A percentile compares a stretch with the other conserved stretches of the same genome.
These are phyloP conservation scores for Cantharellus cinnabarinus DNA, from an alignment of 768 basidiomycete genomes.

Conservation along the genomic window DNA sequence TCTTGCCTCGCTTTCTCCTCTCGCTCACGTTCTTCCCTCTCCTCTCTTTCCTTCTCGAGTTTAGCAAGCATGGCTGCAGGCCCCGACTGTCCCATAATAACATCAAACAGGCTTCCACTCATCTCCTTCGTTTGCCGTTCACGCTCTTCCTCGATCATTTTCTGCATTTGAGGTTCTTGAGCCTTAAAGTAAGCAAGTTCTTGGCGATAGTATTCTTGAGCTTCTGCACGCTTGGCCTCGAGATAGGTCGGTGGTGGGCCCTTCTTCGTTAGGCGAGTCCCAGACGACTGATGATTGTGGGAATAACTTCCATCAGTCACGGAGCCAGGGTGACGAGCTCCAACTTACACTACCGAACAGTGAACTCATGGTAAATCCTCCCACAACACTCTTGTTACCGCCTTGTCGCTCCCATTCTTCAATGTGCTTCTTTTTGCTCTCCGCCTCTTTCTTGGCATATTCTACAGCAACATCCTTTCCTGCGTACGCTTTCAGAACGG, in stretches of 20 bases:
- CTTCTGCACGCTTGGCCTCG: slow-evolving; percentile 11
- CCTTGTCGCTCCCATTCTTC: slow-evolving; percentile 54
- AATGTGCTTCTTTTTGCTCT: slow-evolving; percentile 52
- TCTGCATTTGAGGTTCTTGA: slow-evolving; percentile 16
- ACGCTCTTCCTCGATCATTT: slow-evolving; percentile 17
- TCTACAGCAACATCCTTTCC: slow-evolving; percentile 80
- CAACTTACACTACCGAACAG: slow-evolving; percentile 21
- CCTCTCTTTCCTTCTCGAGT: background rate
- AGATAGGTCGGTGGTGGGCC: slow-evolving; percentile 8
- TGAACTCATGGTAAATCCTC: slow-evolving; percentile 26
- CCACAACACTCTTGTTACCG: slow-evolving; percentile 15
- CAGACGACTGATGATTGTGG: background rate
- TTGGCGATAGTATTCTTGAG: slow-evolving; percentile 16
- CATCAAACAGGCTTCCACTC: slow-evolving; percentile 9
- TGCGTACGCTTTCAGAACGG: slow-evolving; percentile 62
- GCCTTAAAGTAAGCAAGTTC: slow-evolving; percentile 19
- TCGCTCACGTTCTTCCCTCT: background rate
- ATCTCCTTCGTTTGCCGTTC: slow-evolving; percentile 14
- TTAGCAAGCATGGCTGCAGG: background rate
- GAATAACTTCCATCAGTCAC: background rate
- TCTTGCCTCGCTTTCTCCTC: too few species aligned
- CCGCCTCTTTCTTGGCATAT: slow-evolving; percentile 74
- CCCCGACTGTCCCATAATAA: slow-evolving; percentile 3
- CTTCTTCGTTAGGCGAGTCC: background rate
- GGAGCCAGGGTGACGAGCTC: background rate